These are phyloP conservation scores for Cryoendolithus antarcticus DNA, from an alignment of 2,329 filamentous ascomycete species.

Conservation along the genomic window DNA sequence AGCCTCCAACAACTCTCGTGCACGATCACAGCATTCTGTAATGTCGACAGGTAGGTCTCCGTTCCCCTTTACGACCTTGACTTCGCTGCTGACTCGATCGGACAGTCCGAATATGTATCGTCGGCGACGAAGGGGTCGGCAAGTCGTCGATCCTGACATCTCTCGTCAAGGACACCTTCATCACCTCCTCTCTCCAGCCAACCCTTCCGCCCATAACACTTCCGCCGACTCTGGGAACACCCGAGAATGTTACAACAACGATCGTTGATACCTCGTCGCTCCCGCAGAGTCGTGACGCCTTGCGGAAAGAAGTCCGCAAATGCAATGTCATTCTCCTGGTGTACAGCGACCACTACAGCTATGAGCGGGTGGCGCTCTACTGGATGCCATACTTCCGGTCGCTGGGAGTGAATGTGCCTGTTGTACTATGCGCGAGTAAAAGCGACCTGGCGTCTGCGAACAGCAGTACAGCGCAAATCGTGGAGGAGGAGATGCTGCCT, in stretches of 20 bases:
- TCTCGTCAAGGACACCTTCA: conserved; percentile 93
- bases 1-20: no score
- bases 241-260: conserved; percentile 92
- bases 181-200: conserved; percentile 87
- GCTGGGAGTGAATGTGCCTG: conserved; percentile 94
- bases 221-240: conserved; percentile 80
- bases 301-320: conserved; percentile 90
- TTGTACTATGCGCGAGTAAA: conserved; percentile 95
- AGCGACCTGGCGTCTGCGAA: conserved; percentile 61
- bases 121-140: conserved; percentile 90
- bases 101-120: conserved; percentile 81
- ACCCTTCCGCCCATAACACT: conserved; percentile 92
- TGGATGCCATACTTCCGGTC: conserved; percentile 98
- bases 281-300: conserved; percentile 78
- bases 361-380: conserved; percentile 90
- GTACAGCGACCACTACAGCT: conserved; percentile 98
- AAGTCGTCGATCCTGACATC: conserved; percentile 64
- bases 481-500: conserved; percentile 95
- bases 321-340: conserved; percentile 94
- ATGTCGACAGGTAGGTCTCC: no score
- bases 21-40: no score
- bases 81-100: no score
- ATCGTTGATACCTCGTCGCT: conserved; percentile 95
- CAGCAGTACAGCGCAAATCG: conserved; percentile 66
- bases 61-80: no score